phyloP scores from a whole-genome alignment of 306 rosid genomes.

The Prinsepia uniflora region DNA sequence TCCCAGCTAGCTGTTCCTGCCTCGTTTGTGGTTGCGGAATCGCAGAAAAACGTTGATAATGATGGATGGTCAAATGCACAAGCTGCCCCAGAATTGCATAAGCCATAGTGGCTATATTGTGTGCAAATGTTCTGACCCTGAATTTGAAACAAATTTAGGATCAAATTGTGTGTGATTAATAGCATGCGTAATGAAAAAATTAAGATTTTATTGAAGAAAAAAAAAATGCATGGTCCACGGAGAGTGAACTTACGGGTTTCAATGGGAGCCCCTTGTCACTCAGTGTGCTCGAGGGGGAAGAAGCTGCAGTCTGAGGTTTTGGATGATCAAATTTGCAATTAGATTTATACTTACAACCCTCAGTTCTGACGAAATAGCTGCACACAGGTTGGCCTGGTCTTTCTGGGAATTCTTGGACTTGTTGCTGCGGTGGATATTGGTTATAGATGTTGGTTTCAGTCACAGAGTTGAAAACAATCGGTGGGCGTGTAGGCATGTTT shows the following conservation, averaged over 20 bases:
- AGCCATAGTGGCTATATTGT: constrained; percentile 72
- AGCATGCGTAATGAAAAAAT: not conserved
- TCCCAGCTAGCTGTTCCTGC: constrained; percentile 47
- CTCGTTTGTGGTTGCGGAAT: constrained; percentile 33
- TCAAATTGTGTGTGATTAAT: constrained; percentile 1
- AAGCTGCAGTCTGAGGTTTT: constrained; percentile 42
- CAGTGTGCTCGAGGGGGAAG: constrained; percentile 48
- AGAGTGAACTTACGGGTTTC: constrained; percentile 42
- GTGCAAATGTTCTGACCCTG: constrained; percentile 79
- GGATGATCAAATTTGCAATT: constrained; percentile 94
- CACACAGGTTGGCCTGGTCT: constrained; percentile 93
- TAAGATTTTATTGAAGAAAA: not conserved
- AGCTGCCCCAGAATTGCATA: constrained; percentile 86
- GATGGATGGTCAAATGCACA: constrained; percentile 81
- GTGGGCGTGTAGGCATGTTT: constrained; percentile 48
- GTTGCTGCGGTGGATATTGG: constrained; percentile 46
- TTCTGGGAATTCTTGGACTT: constrained; percentile 64
- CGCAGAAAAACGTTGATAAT: constrained; percentile 35
- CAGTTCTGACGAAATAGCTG: constrained; percentile 72
- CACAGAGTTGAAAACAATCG: constrained; percentile 46
- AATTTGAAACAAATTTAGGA: constrained; percentile 21
- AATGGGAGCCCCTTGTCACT: constrained; percentile 89
- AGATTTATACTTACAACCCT: constrained; percentile 73
- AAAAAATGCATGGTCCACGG: not conserved
- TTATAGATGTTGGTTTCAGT: constrained; percentile 48